These are phyloP conservation scores for Sungouiella blattae DNA, from an alignment of 805 yeast species.

Conservation along the genomic window DNA sequence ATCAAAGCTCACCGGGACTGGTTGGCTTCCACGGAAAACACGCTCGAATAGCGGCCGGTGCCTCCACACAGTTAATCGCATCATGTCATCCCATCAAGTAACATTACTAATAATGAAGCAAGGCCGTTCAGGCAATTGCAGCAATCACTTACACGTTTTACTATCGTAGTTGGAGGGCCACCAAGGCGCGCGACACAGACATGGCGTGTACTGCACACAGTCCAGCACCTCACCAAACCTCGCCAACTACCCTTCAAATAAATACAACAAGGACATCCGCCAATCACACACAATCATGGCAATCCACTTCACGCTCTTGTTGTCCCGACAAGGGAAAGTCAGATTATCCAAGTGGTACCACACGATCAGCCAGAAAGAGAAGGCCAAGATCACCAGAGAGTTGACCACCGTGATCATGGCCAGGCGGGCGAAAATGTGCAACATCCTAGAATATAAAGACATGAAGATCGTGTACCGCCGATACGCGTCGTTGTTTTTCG, in stretches of 20 bases:
- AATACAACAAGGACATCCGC: too few relatives aligned
- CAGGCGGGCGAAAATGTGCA: conserved; percentile 92
- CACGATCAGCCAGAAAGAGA: conserved; percentile 79
- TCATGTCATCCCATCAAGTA: too few relatives aligned
- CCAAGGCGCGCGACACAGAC: too few relatives aligned
- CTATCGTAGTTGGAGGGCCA: too few relatives aligned
- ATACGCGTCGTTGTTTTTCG: conserved; percentile 89
- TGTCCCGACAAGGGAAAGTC: conserved; percentile 94
- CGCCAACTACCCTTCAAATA: too few relatives aligned
- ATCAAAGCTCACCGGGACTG: conserved; percentile 44
- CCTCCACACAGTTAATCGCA: too few relatives aligned
- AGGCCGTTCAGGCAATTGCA: too few relatives aligned
- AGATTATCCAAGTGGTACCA: conserved; percentile 92
- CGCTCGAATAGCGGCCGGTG: conserved; percentile 36
- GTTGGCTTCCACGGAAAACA: conserved; percentile 34
- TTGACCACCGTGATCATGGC: conserved; percentile 80
- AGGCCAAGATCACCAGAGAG: conserved; percentile 78
- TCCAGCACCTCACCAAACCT: neutral
- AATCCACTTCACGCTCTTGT: conserved; percentile 71
- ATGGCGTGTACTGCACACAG: neutral
- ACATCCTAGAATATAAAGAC: conserved; percentile 82
- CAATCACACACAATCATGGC: conserved; percentile 45
- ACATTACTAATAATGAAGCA: too few relatives aligned
- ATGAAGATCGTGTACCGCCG: conserved; percentile 85
- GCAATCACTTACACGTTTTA: too few relatives aligned